A percentile compares a stretch with the other conserved stretches of the same genome.
Conservation (phyloP, 2,329 filamentous ascomycete genomes). For the Botrytis deweyae region DNA sequence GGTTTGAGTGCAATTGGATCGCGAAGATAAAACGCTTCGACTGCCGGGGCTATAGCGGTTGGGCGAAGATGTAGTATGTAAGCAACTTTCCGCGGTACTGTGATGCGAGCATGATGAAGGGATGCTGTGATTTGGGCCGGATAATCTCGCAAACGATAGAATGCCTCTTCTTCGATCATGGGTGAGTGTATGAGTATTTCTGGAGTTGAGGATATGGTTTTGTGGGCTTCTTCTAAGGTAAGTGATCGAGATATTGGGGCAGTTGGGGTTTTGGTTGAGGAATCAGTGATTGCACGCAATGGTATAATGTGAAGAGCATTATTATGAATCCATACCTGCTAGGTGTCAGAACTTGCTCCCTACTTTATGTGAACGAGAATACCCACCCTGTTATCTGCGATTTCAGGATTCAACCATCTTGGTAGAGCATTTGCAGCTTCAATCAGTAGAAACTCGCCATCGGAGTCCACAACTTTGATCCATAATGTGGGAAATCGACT, state of each 20-base stretch:
- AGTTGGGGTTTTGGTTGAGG: conserved; percentile 42
- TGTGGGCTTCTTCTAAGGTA: conserved; percentile 62
- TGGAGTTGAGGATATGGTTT: conserved; percentile 56
- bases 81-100: conserved; percentile 78
- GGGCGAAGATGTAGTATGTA: conserved; percentile 75
- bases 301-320: conserved; percentile 76
- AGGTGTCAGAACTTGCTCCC: conserved; percentile 24
- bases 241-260: conserved; percentile 48
- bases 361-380: not conserved
- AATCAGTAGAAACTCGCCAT: conserved; percentile 93
- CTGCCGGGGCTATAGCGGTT: conserved; percentile 74
- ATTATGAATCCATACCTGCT: conserved; percentile 77
- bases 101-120: conserved; percentile 71
- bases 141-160: conserved; percentile 83
- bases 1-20: conserved; percentile 75
- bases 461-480: conserved; percentile 80
- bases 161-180: conserved; percentile 81
- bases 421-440: conserved; percentile 89
- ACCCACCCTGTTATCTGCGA: conserved; percentile 72
- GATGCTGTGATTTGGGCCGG: conserved; percentile 71
- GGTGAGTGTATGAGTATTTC: conserved; percentile 66
- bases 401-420: conserved; percentile 87
- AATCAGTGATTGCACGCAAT: conserved; percentile 42
- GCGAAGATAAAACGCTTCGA: conserved; percentile 90
- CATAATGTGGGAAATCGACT: conserved; percentile 71